Base-by-base conservation (phyloP, 202 grass and related monocot genomes). In the Hordeum pubiflorum region DNA sequence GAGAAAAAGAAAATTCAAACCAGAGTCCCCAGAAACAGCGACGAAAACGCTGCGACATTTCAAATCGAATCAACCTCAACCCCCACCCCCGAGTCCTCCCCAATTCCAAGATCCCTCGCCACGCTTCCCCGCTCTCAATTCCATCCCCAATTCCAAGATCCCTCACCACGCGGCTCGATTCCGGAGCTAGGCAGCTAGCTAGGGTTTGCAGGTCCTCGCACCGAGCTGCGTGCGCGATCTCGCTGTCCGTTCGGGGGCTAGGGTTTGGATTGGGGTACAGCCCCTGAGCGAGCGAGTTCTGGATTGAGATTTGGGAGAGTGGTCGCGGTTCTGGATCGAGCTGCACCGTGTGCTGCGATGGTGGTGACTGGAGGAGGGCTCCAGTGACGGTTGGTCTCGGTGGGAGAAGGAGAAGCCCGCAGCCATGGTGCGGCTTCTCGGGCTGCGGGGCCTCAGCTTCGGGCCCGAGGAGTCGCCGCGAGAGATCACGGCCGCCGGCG, bases 351-450 rank as follows among this genome's bases (percentile, higher is more conserved):
- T 65, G 40, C 40, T 74, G 21, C 44, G 52, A 89, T 89, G 88
- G 41, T 86, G 69, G 50, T 55, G 31, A 74, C 37, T 38, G 21
- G 73, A 65, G 67, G 82, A 15, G 39, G 58, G 9, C 64, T 73
- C 20, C 72, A 89, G 11, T 82, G 59, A 85, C 65, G 65, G 46
- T 24, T 33, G 65, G 77, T 65, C 52, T 54, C 34, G 38, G 58
- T 17, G 43, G 68, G 69, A 26, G 2, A 27, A 52, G 14, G 21
- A 21, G 34, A 29, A 71, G 36, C 56, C 48, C 58, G 69, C 87
- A 80, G 74, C 62, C 69, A 99, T 99, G 97, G 97, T 96, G 92
- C 97, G 91, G 83, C 83, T 99, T 82, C 89, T 93, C 85, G 89
- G 97, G 77, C 83, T 99, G 72, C 87, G 85, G 50, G 80, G 89